phyloP scores from a whole-genome alignment of 805 yeast genomes.

The Saccharomycopsis sp. region DNA sequence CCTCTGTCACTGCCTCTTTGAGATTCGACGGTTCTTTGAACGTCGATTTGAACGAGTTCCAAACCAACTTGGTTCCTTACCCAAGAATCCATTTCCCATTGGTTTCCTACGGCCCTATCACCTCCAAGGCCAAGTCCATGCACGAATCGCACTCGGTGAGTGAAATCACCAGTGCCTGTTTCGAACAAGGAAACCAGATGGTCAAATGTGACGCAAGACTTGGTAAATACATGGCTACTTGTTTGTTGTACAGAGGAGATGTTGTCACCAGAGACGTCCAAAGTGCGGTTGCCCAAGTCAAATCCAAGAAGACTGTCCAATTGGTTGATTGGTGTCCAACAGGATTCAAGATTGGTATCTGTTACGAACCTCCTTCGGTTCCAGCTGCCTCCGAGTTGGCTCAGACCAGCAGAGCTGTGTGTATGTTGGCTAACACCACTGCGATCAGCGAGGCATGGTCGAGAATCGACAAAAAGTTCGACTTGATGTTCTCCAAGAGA shows the following conservation, averaged over 20 bases:
- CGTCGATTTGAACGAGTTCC: slow-evolving; percentile 97
- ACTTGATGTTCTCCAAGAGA: slow-evolving; percentile 96
- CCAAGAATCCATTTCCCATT: slow-evolving; percentile 99
- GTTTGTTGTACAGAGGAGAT: slow-evolving; percentile 96
- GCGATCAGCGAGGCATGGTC: slow-evolving; percentile 99
- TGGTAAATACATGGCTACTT: slow-evolving; percentile 98
- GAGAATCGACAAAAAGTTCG: slow-evolving; percentile 93
- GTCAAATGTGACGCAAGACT: slow-evolving; percentile 96
- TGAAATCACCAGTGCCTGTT: slow-evolving; percentile 95
- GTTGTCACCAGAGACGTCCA: slow-evolving; percentile 97
- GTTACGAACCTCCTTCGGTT: slow-evolving; percentile 94
- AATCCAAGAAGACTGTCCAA: slow-evolving; percentile 92
- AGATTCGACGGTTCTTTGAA: slow-evolving; percentile 96
- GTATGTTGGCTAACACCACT: slow-evolving; percentile 96
- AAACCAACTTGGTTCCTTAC: slow-evolving; percentile 96
- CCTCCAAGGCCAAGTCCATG: slow-evolving; percentile 80
- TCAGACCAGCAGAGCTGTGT: slow-evolving; percentile 89
- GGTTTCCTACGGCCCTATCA: slow-evolving; percentile 94
- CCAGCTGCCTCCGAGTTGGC: slow-evolving; percentile 87
- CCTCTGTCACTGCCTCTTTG: slow-evolving; percentile 94
- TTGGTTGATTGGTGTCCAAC: slow-evolving; percentile 99
- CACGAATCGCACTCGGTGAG: slow-evolving; percentile 93
- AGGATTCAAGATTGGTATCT: slow-evolving; percentile 98
- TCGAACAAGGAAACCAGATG: slow-evolving; percentile 98
- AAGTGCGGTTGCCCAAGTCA: slow-evolving; percentile 90